Evolutionary conservation across 148 eudicot genomes (phyloP).

Genomic region (Suaeda aralocaspica): DNA sequence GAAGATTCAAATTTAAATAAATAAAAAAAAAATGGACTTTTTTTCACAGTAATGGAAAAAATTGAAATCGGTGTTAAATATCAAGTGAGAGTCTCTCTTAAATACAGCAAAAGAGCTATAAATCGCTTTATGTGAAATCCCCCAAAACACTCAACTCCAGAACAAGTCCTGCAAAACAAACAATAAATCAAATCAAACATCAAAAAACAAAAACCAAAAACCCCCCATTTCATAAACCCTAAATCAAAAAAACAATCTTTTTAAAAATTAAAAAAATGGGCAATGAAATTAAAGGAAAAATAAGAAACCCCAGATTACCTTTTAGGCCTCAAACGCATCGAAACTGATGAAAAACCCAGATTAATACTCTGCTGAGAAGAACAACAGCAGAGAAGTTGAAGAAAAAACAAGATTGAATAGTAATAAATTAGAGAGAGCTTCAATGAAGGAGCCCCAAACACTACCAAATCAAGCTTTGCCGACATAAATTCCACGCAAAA

Average conservation of each 20-base stretch:
- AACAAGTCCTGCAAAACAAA: slow-evolving; percentile 40
- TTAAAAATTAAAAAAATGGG: slow-evolving; percentile 15
- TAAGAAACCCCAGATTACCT: slow-evolving; percentile 37
- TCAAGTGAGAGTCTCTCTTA: slow-evolving; percentile 53
- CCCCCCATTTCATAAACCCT: slow-evolving; percentile 12
- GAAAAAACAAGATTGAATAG: too few relatives aligned
- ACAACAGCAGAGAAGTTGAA: slow-evolving; percentile 55
- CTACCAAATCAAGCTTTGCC: slow-evolving; percentile 39
- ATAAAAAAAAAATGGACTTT: slow-evolving; percentile 1
- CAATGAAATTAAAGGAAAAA: slow-evolving; percentile 19
- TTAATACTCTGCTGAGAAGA: slow-evolving; percentile 40
- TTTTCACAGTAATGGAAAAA: too few relatives aligned
- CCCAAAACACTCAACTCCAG: slow-evolving; percentile 78
- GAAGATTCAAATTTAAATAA: not conserved
- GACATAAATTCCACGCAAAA: slow-evolving; percentile 33
- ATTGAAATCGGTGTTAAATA: not conserved
- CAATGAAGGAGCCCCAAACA: slow-evolving; percentile 43
- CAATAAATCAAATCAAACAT: not conserved
- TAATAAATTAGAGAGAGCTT: slow-evolving; percentile 40
- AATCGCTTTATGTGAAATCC: slow-evolving; percentile 73
- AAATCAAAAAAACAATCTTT: not conserved
- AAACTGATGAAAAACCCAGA: slow-evolving; percentile 40
- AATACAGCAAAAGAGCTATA: slow-evolving; percentile 41
- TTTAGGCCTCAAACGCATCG: slow-evolving; percentile 98
- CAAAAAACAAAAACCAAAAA: not conserved